Conservation (phyloP, 2,329 filamentous ascomycete species). For the Fusarium denticulatum region DNA sequence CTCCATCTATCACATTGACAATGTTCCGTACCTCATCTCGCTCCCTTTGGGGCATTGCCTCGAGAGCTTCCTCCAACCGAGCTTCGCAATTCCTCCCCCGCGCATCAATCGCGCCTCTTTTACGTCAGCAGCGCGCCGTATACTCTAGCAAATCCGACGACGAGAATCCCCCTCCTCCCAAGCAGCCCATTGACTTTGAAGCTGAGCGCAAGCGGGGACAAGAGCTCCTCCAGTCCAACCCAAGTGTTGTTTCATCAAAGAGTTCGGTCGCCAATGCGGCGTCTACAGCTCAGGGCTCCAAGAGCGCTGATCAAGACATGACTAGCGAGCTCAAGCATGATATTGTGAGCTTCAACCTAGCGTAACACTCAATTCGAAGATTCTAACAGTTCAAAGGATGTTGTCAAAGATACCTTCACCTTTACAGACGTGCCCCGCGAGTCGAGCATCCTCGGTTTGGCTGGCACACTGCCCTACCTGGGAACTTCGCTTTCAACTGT, state of each 20-base stretch:
- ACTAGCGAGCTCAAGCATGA: conserved; percentile 55
- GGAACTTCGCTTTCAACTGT: conserved; percentile 85
- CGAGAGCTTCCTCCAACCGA: conserved; percentile 19
- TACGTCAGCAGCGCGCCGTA: conserved; percentile 30
- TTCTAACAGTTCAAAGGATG: conserved; percentile 56
- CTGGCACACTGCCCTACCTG: conserved; percentile 86
- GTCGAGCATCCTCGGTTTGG: conserved; percentile 74
- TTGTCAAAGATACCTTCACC: conserved; percentile 75
- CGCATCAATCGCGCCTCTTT: conserved; percentile 15
- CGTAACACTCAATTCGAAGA: accelerated
- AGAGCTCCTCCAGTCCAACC: conserved; percentile 66
- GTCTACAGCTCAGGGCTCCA: conserved; percentile 43
- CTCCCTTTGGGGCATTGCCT: conserved; percentile 36
- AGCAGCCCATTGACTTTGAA: conserved; percentile 59
- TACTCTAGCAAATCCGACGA: conserved; percentile 41
- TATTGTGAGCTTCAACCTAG: conserved; percentile 60
- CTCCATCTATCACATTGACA: conserved; percentile 1
- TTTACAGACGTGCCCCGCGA: conserved; percentile 73
- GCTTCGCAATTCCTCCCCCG: conserved; percentile 2
- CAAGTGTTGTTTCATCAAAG: conserved; percentile 67
- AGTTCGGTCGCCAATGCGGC: conserved; percentile 66
- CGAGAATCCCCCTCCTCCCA: conserved; percentile 37
- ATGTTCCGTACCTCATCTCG: conserved; percentile 47
- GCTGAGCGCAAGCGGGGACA: conserved; percentile 64
- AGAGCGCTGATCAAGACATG: conserved; percentile 42